These are phyloP conservation scores for Populus deltoides DNA, from an alignment of 345 rosid species.

Conservation along the genomic window DNA sequence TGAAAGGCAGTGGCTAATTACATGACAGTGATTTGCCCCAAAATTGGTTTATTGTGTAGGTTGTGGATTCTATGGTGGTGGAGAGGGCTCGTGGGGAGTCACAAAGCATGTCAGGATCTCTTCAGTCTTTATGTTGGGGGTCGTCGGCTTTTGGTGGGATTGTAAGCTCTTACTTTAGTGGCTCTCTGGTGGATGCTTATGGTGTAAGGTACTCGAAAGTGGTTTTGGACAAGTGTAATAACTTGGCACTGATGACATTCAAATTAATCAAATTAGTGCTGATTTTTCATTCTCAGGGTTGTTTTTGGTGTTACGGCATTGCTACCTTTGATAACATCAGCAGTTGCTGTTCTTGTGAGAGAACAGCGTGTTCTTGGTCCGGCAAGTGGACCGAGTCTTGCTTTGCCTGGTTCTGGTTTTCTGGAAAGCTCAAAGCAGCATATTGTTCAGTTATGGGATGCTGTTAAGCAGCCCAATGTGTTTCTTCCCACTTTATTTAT, in stretches of 20 bases:
- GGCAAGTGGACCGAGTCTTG: slow-evolving; percentile 36
- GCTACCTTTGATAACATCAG: slow-evolving; percentile 80
- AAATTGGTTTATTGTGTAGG: slow-evolving; percentile 44
- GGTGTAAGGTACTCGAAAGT: slow-evolving; percentile 69
- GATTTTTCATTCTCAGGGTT: slow-evolving; percentile 54
- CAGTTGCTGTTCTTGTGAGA: slow-evolving; percentile 87
- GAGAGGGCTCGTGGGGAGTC: slow-evolving; percentile 99
- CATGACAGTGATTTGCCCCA: neutral
- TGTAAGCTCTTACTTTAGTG: slow-evolving; percentile 93
- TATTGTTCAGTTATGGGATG: slow-evolving; percentile 62
- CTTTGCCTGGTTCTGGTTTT: slow-evolving; percentile 44
- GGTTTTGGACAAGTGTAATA: slow-evolving; percentile 4
- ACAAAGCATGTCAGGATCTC: slow-evolving; percentile 83
- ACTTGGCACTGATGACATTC: slow-evolving; percentile 3
- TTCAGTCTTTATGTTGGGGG: slow-evolving; percentile 97
- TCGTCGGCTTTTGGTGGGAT: slow-evolving; percentile 98
- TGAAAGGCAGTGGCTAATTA: neutral
- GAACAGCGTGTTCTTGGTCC: slow-evolving; percentile 61
- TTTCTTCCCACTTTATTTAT: slow-evolving; percentile 81
- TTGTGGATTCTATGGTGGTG: slow-evolving; percentile 98
- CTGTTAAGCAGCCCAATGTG: slow-evolving; percentile 77
- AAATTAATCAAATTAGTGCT: slow-evolving; percentile 8
- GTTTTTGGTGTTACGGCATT: slow-evolving; percentile 93
- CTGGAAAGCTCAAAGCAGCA: slow-evolving; percentile 65
- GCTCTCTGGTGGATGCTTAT: slow-evolving; percentile 80